A percentile compares a stretch with the other conserved stretches of the same genome.
phyloP scores from a whole-genome alignment of 352 stramenopile genomes.

The Elongisporangium undulatum region DNA sequence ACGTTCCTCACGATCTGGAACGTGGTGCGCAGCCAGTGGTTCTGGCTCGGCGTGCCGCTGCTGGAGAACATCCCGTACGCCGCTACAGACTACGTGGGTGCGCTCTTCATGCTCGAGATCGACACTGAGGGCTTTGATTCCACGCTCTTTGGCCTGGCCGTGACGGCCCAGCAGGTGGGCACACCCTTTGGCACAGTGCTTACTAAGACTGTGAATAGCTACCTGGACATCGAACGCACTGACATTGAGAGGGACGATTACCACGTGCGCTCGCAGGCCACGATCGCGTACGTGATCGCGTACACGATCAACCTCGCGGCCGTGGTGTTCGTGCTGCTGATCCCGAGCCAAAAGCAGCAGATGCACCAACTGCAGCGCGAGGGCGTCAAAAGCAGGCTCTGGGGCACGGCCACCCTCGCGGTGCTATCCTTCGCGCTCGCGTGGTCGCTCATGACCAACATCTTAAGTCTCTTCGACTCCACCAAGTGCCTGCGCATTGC shows the following conservation, averaged over 20 bases:
- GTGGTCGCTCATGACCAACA: constrained; percentile 63
- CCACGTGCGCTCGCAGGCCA: constrained; percentile 46
- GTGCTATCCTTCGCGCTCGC: constrained; percentile 37
- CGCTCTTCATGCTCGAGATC: constrained; percentile 53
- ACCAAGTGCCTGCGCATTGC: constrained; percentile 55
- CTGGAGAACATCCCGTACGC: constrained; percentile 44
- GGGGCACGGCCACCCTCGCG: constrained; percentile 21
- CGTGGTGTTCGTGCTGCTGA: constrained; percentile 34
- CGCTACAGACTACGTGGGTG: constrained; percentile 32
- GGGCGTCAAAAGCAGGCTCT: constrained; percentile 27
- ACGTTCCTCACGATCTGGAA: constrained; percentile 68
- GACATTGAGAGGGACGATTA: constrained; percentile 32
- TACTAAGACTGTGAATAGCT: constrained; percentile 49
- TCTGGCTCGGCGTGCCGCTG: constrained; percentile 56
- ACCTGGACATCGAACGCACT: constrained; percentile 48
- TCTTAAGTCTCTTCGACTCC: constrained; percentile 46
- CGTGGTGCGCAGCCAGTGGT: constrained; percentile 62
- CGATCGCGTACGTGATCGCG: constrained; percentile 52
- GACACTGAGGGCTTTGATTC: constrained; percentile 43
- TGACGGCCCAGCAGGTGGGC: constrained; percentile 32
- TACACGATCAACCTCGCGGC: constrained; percentile 50
- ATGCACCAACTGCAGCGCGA: constrained; percentile 35
- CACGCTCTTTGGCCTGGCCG: constrained; percentile 40
- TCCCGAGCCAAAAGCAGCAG: constrained; percentile 55
- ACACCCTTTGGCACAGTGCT: constrained; percentile 49